Evolutionary conservation across 306 rosid genomes (phyloP), one percentile per base, ranked within the genome.

Genomic region (Begonia fuchsioides): DNA sequence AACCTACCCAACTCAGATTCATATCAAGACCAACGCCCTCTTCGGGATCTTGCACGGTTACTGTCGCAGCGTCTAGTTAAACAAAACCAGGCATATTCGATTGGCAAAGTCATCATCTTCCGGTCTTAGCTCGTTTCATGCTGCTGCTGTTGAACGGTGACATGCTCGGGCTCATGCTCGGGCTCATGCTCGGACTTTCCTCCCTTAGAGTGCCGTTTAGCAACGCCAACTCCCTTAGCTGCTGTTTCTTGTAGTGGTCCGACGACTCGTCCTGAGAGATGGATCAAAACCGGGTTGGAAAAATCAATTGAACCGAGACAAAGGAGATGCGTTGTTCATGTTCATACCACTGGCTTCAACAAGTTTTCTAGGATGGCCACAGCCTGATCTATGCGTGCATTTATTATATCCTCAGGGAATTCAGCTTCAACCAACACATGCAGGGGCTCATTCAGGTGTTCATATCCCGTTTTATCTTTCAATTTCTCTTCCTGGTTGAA

Each of bases 111-210:
- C 3, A n/a, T 41, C 43, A 86, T 73, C 83, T 76, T 69, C 93
- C 93, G 13, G 90, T 86, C 75, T 86, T 86, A 58, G 96, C 90
- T 47, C 96, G 80, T 61, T 86, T 86, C 79, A 86, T 80, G 55
- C 93, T 93, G 32, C 82, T 72, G 52, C 69, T 76, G 78, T 79
- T 82, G 57, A 86, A 86, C 12, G 96, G 93, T 1, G 93, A 86
- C 96, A 86, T 74, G 68, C 86, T 82, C 2, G 96, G 95, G 68
- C 94, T 83, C 93, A 86, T 86, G 56, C 96, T 81, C 0, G 88
- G 96, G 66, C 94, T 83, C 93, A 86, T 86, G 56, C 96, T 81
- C 0, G 88, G 96, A 64, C 96, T 86, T 73, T 79, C 96, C 55
- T 86, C 96, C 77, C 96, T 79, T 58, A 86, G 62, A 45, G 96